Evolutionary conservation across 2,329 filamentous ascomycete species (phyloP).

Genomic region (Sordariomycetes sp.): DNA sequence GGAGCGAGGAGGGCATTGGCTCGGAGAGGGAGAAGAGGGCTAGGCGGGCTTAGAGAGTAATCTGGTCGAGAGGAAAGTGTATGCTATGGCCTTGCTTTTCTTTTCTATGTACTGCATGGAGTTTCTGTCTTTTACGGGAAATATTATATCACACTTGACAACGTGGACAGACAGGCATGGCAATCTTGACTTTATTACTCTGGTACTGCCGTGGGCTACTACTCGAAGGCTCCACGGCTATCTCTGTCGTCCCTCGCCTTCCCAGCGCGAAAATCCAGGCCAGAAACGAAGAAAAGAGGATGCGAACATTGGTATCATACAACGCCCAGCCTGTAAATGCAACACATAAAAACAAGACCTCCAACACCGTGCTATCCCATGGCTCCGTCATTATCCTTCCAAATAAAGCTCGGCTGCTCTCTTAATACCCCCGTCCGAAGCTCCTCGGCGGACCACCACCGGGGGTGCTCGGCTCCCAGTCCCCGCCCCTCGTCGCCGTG

Average conservation of each 20-base stretch:
- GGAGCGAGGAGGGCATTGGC: slow-evolving; percentile 37
- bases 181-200: too few relatives aligned
- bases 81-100: background rate
- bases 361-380: background rate
- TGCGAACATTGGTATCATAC: background rate
- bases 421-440: background rate
- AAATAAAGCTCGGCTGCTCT: background rate
- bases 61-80: too few relatives aligned
- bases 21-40: slow-evolving; percentile 42
- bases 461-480: background rate
- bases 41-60: slow-evolving; percentile 22
- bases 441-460: background rate
- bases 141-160: too few relatives aligned
- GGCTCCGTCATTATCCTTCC: background rate
- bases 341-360: background rate
- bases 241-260: background rate
- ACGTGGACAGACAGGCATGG: too few relatives aligned
- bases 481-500: background rate
- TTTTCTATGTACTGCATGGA: background rate
- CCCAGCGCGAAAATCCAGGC: background rate
- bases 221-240: background rate
- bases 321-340: background rate
- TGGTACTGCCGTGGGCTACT: background rate
- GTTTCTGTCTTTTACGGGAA: background rate
- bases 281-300: background rate